Evolutionary conservation across 257 asterid species (phyloP).

Genomic region (Penstemon davidsonii): DNA sequence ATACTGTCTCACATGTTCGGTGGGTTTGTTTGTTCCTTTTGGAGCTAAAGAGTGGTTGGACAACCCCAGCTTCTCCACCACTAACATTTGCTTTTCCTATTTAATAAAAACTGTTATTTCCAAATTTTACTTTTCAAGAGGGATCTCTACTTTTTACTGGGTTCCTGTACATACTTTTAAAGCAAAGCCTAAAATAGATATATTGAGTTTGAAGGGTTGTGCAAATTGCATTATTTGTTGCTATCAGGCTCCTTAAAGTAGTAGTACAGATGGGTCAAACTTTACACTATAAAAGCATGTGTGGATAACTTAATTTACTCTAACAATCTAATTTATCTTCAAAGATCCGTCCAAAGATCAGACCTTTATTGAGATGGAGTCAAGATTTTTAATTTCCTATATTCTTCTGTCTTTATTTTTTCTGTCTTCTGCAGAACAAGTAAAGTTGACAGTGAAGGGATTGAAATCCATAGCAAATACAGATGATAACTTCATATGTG

Average conservation of each 20-base stretch:
- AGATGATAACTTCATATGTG: constrained; percentile 71
- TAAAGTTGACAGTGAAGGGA: constrained; percentile 47
- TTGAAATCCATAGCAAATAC: constrained; percentile 50
- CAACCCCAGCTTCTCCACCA: not conserved
- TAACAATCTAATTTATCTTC: constrained; percentile 24
- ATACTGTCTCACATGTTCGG: constrained; percentile 11
- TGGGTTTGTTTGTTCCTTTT: constrained; percentile 17
- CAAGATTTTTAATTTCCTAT: constrained; percentile 27
- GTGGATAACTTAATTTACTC: constrained; percentile 19
- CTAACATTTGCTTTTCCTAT: not conserved
- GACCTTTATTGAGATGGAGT: constrained; percentile 32
- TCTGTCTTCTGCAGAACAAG: constrained; percentile 41
- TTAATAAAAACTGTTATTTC: not conserved
- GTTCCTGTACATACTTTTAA: not conserved
- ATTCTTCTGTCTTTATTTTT: constrained; percentile 31
- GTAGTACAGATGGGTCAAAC: not conserved
- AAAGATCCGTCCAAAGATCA: constrained; percentile 26
- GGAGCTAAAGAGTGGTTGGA: too few species aligned
- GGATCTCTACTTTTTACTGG: not conserved
- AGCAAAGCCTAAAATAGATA: not conserved
- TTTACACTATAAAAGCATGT: constrained; percentile 16
- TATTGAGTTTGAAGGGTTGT: constrained; percentile 4
- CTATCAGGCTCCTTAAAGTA: constrained; percentile 19
- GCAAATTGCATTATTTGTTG: constrained; percentile 24
- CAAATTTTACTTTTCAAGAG: not conserved